Evolutionary conservation across 2,329 filamentous ascomycete genomes (phyloP), one percentile per base, ranked within the genome.

Genomic region (Aspergillus transmontanensis): DNA sequence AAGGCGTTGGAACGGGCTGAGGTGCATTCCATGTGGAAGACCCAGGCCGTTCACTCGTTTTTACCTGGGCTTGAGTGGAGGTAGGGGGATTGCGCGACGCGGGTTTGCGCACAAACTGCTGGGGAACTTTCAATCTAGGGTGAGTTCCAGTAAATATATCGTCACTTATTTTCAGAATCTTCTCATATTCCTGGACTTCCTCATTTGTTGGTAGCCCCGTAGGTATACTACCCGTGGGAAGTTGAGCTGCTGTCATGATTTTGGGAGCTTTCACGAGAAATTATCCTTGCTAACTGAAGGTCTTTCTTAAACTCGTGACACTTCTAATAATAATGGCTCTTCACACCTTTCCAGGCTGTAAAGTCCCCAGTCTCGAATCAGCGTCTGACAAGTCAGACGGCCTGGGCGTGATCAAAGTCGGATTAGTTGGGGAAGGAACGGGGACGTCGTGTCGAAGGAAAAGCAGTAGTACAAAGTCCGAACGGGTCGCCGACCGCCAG

Each of bases 111-210:
- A 82, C 72, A 71, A 85, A 82, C 76, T 84, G 80, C 69, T 82
- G 76, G 69, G 86, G 84, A 66, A 88, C 82, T 72, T 84, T 87
- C 74, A 89, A 82, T 71, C 83, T 83, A 68, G 86, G 84, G 73
- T 83, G 81, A 72, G 85, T 88, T 74, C 94, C 93, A 76, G 91
- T 87, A 75, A 95, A 83, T 71, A 98, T 86, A 70, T 89, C 85
- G 82, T 97, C 91, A 78, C 89, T 90, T 78, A 98, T 89, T 70
- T 84, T 87, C 73, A 96, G 77, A 72, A 98, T 91, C 80, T 90
- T 92, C 74, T 90, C 86, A 82, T 93, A 95, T 79, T 94, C 87
- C 71, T 83, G 78, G 57, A 90, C 79, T 73, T 90, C 87, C 72
- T 84, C 81, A 63, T 83, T 75, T 68, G 87, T 64, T 61, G 74